phyloP scores from a whole-genome alignment of 441 rosid species.

The Euphorbia schlechtendalii region DNA sequence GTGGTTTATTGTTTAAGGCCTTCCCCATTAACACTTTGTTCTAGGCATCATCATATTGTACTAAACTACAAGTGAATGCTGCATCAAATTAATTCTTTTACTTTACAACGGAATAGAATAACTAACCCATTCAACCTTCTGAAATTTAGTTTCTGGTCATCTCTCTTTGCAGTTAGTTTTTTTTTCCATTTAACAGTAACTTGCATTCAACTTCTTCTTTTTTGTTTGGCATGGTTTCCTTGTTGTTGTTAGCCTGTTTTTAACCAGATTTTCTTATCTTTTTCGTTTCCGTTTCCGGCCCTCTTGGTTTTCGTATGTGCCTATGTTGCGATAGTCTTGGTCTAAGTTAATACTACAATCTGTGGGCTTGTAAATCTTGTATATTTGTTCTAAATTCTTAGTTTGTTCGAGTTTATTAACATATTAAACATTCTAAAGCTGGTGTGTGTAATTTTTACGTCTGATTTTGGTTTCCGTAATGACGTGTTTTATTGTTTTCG shows the following conservation, averaged over 20 bases:
- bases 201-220: neutral
- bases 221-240: neutral
- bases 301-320: neutral
- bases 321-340: neutral
- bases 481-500: neutral
- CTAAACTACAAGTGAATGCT: neutral
- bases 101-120: too few relatives aligned
- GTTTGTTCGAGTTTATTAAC: neutral
- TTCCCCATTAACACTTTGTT: neutral
- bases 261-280: neutral
- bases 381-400: neutral
- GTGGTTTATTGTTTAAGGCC: neutral
- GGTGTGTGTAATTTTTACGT: neutral
- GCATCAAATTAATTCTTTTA: too few relatives aligned
- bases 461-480: neutral
- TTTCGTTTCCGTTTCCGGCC: neutral
- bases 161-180: neutral
- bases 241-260: neutral
- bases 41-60: neutral
- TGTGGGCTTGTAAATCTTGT: neutral
- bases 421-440: neutral
- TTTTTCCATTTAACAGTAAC: neutral
- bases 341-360: neutral
- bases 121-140: neutral
- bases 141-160: neutral